Base-by-base conservation (phyloP, 345 rosid genomes). In the Orychophragmus violaceus region DNA sequence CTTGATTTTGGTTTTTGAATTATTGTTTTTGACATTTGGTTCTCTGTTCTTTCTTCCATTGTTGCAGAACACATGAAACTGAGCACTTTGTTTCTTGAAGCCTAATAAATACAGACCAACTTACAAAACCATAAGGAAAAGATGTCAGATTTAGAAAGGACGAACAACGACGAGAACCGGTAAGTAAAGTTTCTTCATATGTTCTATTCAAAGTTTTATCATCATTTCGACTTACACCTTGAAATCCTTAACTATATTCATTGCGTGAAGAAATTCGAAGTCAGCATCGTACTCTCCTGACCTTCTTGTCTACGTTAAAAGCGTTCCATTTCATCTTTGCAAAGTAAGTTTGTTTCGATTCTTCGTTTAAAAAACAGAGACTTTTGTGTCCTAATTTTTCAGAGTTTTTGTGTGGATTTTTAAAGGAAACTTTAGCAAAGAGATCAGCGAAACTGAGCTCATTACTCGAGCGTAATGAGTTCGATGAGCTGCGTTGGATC, bases 401-500 rank as follows among this genome's bases (percentile, higher is more conserved):
- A 5, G 22, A 3, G 9, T 59, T 32, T 14, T 22, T 10, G 55
- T 30, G 5, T 51, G 35, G 39, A n/a, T 45, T 36, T 13, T 49
- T n/a, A n/a, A n/a, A 89, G 98, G 85, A 80, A 49, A 72, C 79
- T 64, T 69, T 87, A 41, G 88, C 94, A 1, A 74, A 82, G 64
- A 86, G 67, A 77, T 90, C 97, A 5, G 82, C 84, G 5, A 84
- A 72, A 81, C 63, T 87, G 67, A 82, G 86, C 25, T 66, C 75
- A 49, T 70, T 84, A 52, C 81, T 87, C 3, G 32, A 81, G 25
- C 65, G 70, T 39, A 73, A 79, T 35, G 64, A 75, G 7, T 46
- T 42, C 18, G 68, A 78, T 48, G 74, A 71, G 45, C 71, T 83
- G 16, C 52, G 58, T 5, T 46, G 25, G 63, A 72, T 85, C 62